A percentile compares a stretch with the other conserved stretches of the same genome.
phyloP scores from a whole-genome alignment of 208 protist species.

The Herpetomonas samuelpessoai region DNA sequence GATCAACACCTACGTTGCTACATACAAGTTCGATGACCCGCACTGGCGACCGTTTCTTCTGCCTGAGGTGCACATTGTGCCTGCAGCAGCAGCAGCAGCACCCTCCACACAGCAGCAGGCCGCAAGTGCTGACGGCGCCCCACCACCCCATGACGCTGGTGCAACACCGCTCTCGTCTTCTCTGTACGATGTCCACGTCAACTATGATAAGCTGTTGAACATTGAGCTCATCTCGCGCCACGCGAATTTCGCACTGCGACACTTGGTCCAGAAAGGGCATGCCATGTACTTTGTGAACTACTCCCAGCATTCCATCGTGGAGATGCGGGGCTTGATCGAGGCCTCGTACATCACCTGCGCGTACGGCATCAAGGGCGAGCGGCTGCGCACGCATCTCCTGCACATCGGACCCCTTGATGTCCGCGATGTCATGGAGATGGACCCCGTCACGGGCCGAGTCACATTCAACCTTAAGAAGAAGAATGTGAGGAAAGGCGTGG shows the following conservation, averaged over 20 bases:
- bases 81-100: slow-evolving; percentile 3
- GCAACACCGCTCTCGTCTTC: not conserved
- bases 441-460: slow-evolving; percentile 27
- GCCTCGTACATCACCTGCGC: slow-evolving; percentile 79
- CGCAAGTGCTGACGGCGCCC: not conserved
- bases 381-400: slow-evolving; percentile 76
- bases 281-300: slow-evolving; percentile 78
- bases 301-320: slow-evolving; percentile 73
- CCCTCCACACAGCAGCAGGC: not conserved
- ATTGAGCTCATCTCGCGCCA: slow-evolving; percentile 79
- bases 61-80: slow-evolving; percentile 55
- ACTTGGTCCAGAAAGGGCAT: slow-evolving; percentile 87
- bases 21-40: slow-evolving; percentile 88
- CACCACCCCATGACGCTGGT: not conserved
- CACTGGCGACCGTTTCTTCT: slow-evolving; percentile 81
- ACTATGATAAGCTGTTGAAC: slow-evolving; percentile 77
- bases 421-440: slow-evolving; percentile 53
- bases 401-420: slow-evolving; percentile 80
- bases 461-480: slow-evolving; percentile 54
- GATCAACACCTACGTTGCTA: slow-evolving; percentile 80
- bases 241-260: slow-evolving; percentile 75
- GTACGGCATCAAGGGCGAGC: slow-evolving; percentile 72
- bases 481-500: slow-evolving; percentile 57
- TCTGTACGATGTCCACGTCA: slow-evolving; percentile 43
- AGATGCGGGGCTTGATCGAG: slow-evolving; percentile 79